phyloP scores from a whole-genome alignment of 306 rosid species.

The Lathyrus tuberosus region DNA sequence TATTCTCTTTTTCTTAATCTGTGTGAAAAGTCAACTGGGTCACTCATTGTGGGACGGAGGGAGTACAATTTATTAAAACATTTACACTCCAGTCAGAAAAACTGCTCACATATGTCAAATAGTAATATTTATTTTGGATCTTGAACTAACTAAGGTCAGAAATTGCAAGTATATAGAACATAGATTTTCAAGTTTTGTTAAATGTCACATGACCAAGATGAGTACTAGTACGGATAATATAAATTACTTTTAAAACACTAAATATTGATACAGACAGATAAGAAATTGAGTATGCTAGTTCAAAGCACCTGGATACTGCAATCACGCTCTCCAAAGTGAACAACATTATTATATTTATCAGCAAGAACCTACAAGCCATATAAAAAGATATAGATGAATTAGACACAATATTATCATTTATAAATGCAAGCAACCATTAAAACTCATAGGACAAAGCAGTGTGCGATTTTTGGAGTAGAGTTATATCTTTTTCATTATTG shows the following conservation, averaged over 20 bases:
- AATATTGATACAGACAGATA: conserved; percentile 8
- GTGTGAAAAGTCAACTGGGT: no score
- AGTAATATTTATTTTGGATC: conserved; percentile 7
- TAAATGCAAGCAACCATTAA: conserved; percentile 26
- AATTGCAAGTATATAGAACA: conserved; percentile 23
- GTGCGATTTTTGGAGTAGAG: background rate
- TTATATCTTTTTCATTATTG: background rate
- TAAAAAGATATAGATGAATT: conserved; percentile 28
- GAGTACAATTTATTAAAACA: background rate
- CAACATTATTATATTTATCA: conserved; percentile 86
- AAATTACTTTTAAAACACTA: conserved; percentile 24
- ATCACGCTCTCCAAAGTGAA: conserved; percentile 99
- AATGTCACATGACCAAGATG: conserved; percentile 34
- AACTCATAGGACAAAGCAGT: background rate
- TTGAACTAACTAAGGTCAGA: conserved; percentile 1
- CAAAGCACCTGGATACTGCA: conserved; percentile 92
- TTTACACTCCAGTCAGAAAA: conserved; percentile 13
- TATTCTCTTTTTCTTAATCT: no score
- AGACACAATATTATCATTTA: conserved; percentile 23
- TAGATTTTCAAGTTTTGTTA: background rate
- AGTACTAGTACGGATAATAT: conserved; percentile 29
- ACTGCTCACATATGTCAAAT: background rate
- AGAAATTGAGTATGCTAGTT: conserved; percentile 31
- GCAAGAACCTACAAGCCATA: conserved; percentile 83
- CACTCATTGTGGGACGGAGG: no score